Base-by-base conservation (phyloP, 495 filamentous ascomycete species). In the Entonaema liquescens region DNA sequence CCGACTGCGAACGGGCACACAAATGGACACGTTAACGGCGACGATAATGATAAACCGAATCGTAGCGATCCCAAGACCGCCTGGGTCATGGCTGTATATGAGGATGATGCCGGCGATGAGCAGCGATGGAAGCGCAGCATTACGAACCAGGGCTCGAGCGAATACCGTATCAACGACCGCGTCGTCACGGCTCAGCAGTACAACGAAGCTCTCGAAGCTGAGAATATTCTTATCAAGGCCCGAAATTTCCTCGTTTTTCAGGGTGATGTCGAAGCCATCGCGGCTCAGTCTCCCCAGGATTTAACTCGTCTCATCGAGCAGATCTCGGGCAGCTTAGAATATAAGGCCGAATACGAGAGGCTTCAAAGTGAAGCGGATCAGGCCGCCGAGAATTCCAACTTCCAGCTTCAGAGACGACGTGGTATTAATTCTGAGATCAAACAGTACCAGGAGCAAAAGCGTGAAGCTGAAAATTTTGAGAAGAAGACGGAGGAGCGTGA, bases 51-150 rank as follows among this genome's bases (percentile, higher is more conserved):
- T 26, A 82, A 83, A 25, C 86, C 89, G 52, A 83, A 85, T 33
- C 83, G 83, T 36, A 79, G 81, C 23, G 95, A 98, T 69, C 96
- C 95, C 0, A 93, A 92, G 72, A 93, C 90, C 6, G 95, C 95
- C 3, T 99, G 94, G 95, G 95, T 99, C 3, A 98, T 97, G 94
- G 95, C 95, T 7, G 94, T 98, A 35, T 99, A 98, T 80, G 94
- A 98, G 77, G 95, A 99, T 71, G 95, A 98, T 79, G 94, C 93
- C 2, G 95, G 94, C 35, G 94, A 98, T 66, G 92, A 97, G 79
- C 93, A 97, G 71, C 87, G 90, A 74, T 99, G 95, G 95, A 97
- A 97, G 80, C 92, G 95, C 50, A 89, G 89, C 59, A 98, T 99
- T 76, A 97, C 95, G 15, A 92, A 86, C 75, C 85, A 87, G 62